Percentiles rank a stretch among this genome's conserved stretches.
Evolutionary conservation across 2,329 filamentous ascomycete species (phyloP).

Genomic region (Didymella exigua): DNA sequence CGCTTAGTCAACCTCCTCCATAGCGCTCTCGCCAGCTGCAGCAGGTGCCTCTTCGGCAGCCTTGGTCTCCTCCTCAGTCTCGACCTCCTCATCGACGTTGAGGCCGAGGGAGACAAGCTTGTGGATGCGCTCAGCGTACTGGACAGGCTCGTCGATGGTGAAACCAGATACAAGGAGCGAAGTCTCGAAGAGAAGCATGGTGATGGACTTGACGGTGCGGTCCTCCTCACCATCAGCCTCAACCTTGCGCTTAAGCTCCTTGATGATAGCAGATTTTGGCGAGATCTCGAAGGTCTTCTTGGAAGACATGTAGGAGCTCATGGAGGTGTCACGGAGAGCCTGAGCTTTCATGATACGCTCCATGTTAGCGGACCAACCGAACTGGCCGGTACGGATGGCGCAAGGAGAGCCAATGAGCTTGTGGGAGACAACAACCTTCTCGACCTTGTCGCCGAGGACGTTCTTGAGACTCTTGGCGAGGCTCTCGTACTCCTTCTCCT

Average conservation of each 20-base stretch:
- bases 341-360: constrained; percentile 99
- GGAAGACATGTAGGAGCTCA: constrained; percentile 99
- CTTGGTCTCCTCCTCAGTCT: constrained; percentile 65
- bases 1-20: constrained; percentile 98
- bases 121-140: constrained; percentile 99
- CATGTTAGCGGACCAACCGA: constrained; percentile 99
- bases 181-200: constrained; percentile 97
- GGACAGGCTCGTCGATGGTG: constrained; percentile 98
- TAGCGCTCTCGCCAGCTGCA: constrained; percentile 83
- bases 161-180: constrained; percentile 98
- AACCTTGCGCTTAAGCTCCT: constrained; percentile 99
- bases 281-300: constrained; percentile 99
- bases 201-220: constrained; percentile 98
- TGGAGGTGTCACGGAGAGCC: constrained; percentile 98
- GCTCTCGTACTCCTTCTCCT: constrained; percentile 97
- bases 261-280: constrained; percentile 95
- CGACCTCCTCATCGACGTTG: constrained; percentile 94
- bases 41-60: constrained; percentile 64
- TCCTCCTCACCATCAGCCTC: constrained; percentile 97
- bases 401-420: constrained; percentile 94
- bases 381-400: constrained; percentile 98
- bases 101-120: constrained; percentile 98
- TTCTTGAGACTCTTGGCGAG: constrained; percentile 99
- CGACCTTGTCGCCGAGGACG: constrained; percentile 97
- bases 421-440: constrained; percentile 99